Evolutionary conservation across 768 basidiomycete genomes (phyloP).

Genomic region (Boletus subparvulus): DNA sequence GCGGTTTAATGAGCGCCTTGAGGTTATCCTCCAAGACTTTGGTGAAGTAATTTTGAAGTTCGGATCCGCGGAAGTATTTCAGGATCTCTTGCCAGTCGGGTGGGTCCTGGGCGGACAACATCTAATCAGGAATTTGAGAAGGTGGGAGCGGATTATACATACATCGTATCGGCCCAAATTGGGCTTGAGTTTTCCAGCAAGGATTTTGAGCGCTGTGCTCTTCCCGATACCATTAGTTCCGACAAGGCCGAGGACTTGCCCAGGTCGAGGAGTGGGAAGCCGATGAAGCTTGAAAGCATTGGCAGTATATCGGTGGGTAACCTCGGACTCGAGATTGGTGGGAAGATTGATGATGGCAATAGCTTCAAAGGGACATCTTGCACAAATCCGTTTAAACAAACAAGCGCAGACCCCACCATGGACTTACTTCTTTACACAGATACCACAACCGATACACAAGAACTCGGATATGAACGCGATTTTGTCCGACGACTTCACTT

Average conservation of each 20-base stretch:
- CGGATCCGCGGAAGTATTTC: conserved; percentile 97
- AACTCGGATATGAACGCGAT: conserved; percentile 99
- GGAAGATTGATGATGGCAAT: conserved; percentile 99
- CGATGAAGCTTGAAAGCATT: conserved; percentile 99
- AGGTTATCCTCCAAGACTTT: conserved; percentile 98
- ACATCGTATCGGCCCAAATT: conserved; percentile 97
- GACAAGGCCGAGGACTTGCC: conserved; percentile 97
- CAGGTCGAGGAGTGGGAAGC: conserved; percentile 93
- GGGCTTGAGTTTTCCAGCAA: conserved; percentile 96
- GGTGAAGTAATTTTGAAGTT: conserved; percentile 99
- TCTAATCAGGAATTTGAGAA: conserved; percentile 1
- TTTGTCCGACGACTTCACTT: conserved; percentile 94
- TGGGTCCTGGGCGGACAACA: conserved; percentile 62
- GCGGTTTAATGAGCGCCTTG: conserved; percentile 98
- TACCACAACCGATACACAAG: conserved; percentile 99
- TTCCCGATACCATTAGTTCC: conserved; percentile 99
- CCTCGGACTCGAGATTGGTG: conserved; percentile 92
- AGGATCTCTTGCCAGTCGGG: conserved; percentile 99
- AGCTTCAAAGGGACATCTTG: conserved; percentile 97
- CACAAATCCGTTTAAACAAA: conserved; percentile 2
- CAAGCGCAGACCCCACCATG: background rate
- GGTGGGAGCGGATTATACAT: conserved; percentile 27
- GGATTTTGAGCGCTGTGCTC: conserved; percentile 94
- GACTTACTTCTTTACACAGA: conserved; percentile 97
- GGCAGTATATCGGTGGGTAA: conserved; percentile 97